A percentile compares a stretch with the other conserved stretches of the same genome.
phyloP scores from a whole-genome alignment of 768 basidiomycete species.

The Guyanaporus albipodus region DNA sequence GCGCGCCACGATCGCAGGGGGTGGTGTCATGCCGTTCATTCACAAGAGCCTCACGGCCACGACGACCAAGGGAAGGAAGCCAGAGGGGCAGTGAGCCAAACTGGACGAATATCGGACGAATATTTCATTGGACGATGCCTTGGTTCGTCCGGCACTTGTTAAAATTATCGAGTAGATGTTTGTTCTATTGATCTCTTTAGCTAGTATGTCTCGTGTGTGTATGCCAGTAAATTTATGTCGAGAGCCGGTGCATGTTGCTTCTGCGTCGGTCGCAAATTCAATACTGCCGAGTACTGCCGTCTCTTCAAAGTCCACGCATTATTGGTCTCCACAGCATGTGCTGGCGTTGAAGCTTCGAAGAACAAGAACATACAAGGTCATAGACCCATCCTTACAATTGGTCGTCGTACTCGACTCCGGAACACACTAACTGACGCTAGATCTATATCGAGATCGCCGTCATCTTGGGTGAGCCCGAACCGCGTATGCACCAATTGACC shows the following conservation, averaged over 20 bases:
- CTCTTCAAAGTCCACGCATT: no score
- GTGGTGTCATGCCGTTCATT: constrained; percentile 84
- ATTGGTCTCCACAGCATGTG: no score
- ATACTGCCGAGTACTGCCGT: no score
- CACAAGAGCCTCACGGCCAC: constrained; percentile 72
- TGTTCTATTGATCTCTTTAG: constrained; percentile 7
- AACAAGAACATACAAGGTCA: no score
- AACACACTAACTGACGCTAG: no score
- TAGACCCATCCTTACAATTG: not conserved
- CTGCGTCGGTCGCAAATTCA: no score
- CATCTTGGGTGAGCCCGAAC: not conserved
- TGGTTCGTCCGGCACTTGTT: not conserved
- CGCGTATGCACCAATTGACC: no score
- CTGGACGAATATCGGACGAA: not conserved
- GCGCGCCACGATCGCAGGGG: constrained; percentile 88
- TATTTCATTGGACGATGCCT: constrained; percentile 4
- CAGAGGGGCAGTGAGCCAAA: constrained; percentile 24
- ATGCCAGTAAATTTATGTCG: constrained; percentile 1
- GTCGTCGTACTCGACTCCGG: not conserved
- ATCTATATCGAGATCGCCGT: not conserved
- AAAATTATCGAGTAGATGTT: constrained; percentile 19
- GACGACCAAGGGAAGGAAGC: constrained; percentile 48
- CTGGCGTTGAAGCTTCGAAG: no score
- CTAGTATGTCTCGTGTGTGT: constrained; percentile 13
- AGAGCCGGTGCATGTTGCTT: no score